Base-by-base conservation (phyloP, 2,329 filamentous ascomycete genomes). In the Aspergillus hiratsukae region DNA sequence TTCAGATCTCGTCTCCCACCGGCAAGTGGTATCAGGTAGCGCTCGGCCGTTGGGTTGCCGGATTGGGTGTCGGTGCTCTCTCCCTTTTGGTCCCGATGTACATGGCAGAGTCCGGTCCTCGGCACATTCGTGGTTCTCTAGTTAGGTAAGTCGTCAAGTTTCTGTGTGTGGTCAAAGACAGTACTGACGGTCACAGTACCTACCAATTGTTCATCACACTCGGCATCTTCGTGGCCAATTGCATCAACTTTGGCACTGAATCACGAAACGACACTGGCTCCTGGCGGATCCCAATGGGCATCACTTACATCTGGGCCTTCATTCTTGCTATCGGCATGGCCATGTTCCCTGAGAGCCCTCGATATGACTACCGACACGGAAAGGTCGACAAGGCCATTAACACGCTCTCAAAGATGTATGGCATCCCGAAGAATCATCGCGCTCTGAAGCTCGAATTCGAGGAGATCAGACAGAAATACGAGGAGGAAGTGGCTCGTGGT, bases 291-390 rank as follows among this genome's bases (percentile, higher is more conserved):
- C 73, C 76, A 0, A 81, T 85, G 74, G 83, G 82, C 1, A 69
- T 86, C 31, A 82, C 80, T 2, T 84, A 82, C 64, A 70, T 83
- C 57, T 85, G 80, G 76, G 79, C 82, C 1, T 65, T 76, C 4
- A 76, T 84, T 46, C 81, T 86, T 60, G 78, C 78, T 1, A 53
- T 73, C 19, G 82, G 82, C 6, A 83, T 86, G 56, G 59, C 78
- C 6, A 76, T 83, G 62, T 78, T 85, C 59, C 78, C 78, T 0
- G 83, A 86, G 61, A 81, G 78, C 10, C 83, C 83, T 4, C 79
- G 83, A 2, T 84, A 79, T 73, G 81, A 82, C 45, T 85, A 83
- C 66, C 78, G 83, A n/a, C 68, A 79, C 40, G 81, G 80, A 37
- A 78, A 78, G n/a, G 72, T 76, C 21, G 80, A 83, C 1, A 69